Conservation (phyloP, 257 asterid species). For the Mentha longifolia region DNA sequence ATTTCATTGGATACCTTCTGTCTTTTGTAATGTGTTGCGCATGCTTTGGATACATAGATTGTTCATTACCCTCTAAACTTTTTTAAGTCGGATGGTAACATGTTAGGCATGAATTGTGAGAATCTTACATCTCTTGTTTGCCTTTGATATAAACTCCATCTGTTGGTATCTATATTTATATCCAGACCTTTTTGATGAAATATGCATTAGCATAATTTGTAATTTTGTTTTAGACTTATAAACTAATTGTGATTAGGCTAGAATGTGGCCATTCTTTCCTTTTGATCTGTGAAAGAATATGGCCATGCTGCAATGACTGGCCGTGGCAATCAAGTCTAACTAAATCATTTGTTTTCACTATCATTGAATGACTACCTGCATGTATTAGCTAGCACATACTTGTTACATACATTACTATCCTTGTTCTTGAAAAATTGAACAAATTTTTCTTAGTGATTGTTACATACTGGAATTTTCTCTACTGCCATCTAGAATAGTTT, state of each 20-base stretch:
- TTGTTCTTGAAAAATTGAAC: conserved; percentile 6
- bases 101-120: conserved; percentile 11
- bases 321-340: conserved; percentile 9
- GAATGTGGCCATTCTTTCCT: background rate
- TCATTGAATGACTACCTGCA: background rate
- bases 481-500: background rate
- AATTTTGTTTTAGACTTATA: background rate
- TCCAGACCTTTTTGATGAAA: conserved; percentile 9
- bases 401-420: too few species aligned
- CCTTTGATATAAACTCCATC: background rate
- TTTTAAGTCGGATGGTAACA: conserved; percentile 19
- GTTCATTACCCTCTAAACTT: background rate
- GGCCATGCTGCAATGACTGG: conserved; percentile 15
- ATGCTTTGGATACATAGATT: conserved; percentile 14
- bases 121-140: conserved; percentile 17
- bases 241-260: conserved; percentile 9
- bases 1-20: background rate
- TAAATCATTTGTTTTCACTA: conserved; percentile 20
- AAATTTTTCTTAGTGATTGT: background rate
- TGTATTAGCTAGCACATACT: background rate
- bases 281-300: background rate
- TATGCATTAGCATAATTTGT: conserved; percentile 7
- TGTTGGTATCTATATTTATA: conserved; percentile 12
- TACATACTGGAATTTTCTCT: too few species aligned
- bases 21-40: conserved; percentile 10